A percentile compares a stretch with the other conserved stretches of the same genome.
Conservation (phyloP, 192 early-diverging fungal species). For the Coemansia sp. region DNA sequence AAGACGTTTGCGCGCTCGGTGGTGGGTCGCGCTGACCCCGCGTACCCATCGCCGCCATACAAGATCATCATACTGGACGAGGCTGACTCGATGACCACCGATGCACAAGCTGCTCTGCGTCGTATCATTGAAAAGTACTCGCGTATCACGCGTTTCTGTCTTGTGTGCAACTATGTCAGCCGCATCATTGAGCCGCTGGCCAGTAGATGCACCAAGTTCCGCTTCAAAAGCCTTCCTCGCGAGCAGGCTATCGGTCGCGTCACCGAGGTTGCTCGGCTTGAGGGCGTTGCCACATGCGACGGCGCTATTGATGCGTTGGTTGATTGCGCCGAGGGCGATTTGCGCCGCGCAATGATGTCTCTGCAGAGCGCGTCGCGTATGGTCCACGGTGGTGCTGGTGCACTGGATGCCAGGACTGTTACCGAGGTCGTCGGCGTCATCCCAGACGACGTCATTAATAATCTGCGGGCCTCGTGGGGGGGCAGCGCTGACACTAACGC, state of each 20-base stretch:
- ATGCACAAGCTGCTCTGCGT: conserved; percentile 90
- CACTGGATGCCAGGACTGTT: conserved; percentile 56
- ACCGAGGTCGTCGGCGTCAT: conserved; percentile 77
- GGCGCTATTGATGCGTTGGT: conserved; percentile 65
- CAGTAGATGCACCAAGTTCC: conserved; percentile 93
- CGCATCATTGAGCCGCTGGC: conserved; percentile 93
- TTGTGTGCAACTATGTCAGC: conserved; percentile 64
- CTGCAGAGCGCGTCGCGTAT: conserved; percentile 81
- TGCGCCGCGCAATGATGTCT: conserved; percentile 89
- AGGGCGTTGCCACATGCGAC: conserved; percentile 57
- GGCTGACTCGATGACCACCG: conserved; percentile 94
- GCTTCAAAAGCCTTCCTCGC: conserved; percentile 81
- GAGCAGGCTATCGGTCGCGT: conserved; percentile 64
- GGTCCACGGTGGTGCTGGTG: conserved; percentile 51
- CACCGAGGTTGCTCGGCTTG: conserved; percentile 63
- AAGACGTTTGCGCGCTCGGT: conserved; percentile 87
- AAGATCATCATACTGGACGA: conserved; percentile 97
- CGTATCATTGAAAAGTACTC: conserved; percentile 96
- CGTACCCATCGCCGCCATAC: conserved; percentile 75
- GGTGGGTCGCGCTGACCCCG: conserved; percentile 50
- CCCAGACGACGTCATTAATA: conserved; percentile 64
- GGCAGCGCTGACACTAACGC: conserved; percentile 42
- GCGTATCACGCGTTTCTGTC: conserved; percentile 87
- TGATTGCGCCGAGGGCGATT: conserved; percentile 79
- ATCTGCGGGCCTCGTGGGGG: conserved; percentile 63